These are phyloP conservation scores for Hymenoscyphus occultus DNA, from an alignment of 2,329 filamentous ascomycete species.

Conservation along the genomic window DNA sequence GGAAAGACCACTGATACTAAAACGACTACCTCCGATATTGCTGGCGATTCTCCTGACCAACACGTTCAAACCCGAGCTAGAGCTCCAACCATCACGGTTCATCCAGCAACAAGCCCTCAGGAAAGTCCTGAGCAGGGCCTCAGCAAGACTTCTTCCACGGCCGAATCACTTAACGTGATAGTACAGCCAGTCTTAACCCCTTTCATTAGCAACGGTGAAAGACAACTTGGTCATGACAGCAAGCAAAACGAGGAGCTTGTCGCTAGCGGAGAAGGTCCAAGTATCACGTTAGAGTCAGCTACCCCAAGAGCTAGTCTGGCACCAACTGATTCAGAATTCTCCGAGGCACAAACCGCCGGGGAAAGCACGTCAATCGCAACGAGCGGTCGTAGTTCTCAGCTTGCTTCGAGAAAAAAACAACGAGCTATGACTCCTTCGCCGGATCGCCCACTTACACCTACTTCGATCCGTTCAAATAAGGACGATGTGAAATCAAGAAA, in stretches of 20 bases:
- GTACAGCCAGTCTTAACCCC: constrained; percentile 14
- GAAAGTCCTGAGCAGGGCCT: background rate
- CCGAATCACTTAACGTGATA: background rate
- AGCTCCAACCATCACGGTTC: constrained; percentile 1
- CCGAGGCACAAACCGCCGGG: constrained; percentile 20
- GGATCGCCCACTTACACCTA: constrained; percentile 33
- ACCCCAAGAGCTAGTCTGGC: constrained; percentile 22
- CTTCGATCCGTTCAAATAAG: constrained; percentile 30
- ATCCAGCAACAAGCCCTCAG: background rate
- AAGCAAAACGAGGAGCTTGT: constrained; percentile 9
- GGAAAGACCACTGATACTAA: background rate
- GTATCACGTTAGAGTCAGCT: constrained; percentile 26
- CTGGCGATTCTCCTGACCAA: background rate
- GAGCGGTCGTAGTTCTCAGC: constrained; percentile 18
- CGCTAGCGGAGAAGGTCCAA: constrained; percentile 19
- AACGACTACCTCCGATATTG: background rate
- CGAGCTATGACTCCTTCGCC: constrained; percentile 14
- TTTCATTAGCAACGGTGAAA: constrained; percentile 18
- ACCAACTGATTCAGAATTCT: constrained; percentile 4
- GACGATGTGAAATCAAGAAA: constrained; percentile 29
- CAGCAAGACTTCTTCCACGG: background rate
- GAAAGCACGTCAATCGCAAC: constrained; percentile 28
- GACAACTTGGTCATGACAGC: constrained; percentile 20
- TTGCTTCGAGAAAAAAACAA: constrained; percentile 30
- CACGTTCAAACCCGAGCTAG: background rate